Conservation (phyloP, 2,329 filamentous ascomycete genomes). For the Diplocarpon mali region DNA sequence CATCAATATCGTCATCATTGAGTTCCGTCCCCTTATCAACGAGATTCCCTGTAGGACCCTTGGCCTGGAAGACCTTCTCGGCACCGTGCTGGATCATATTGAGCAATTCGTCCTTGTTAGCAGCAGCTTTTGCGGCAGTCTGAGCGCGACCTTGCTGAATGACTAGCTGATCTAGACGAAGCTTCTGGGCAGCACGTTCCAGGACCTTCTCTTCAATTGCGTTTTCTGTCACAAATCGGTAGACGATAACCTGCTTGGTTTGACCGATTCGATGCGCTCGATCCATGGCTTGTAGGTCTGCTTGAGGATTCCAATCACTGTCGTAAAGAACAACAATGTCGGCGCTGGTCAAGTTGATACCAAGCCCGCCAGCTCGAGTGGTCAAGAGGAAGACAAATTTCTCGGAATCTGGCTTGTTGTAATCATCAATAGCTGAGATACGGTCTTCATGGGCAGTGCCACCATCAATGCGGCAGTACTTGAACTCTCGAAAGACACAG, state of each 20-base stretch:
- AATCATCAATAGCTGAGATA: slow-evolving; percentile 94
- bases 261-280: slow-evolving; percentile 96
- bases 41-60: slow-evolving; percentile 51
- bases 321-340: slow-evolving; percentile 96
- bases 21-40: slow-evolving; percentile 50
- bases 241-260: slow-evolving; percentile 95
- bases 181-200: slow-evolving; percentile 90
- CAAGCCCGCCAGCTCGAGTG: slow-evolving; percentile 86
- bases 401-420: slow-evolving; percentile 91
- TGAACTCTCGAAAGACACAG: slow-evolving; percentile 87
- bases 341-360: slow-evolving; percentile 90
- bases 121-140: slow-evolving; percentile 77
- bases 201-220: slow-evolving; percentile 98
- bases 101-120: slow-evolving; percentile 90
- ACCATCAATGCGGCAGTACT: slow-evolving; percentile 96
- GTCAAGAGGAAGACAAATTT: slow-evolving; percentile 96
- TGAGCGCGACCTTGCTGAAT: slow-evolving; percentile 96
- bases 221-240: slow-evolving; percentile 94
- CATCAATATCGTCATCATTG: slow-evolving; percentile 84
- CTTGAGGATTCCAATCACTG: slow-evolving; percentile 98
- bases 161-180: slow-evolving; percentile 91
- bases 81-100: slow-evolving; percentile 99
- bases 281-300: slow-evolving; percentile 97
- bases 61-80: slow-evolving; percentile 79
- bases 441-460: slow-evolving; percentile 95